A percentile compares a stretch with the other conserved stretches of the same genome.
Conservation (phyloP, 1,284 basidiomycete species). For the Moesziomyces aphidis region DNA sequence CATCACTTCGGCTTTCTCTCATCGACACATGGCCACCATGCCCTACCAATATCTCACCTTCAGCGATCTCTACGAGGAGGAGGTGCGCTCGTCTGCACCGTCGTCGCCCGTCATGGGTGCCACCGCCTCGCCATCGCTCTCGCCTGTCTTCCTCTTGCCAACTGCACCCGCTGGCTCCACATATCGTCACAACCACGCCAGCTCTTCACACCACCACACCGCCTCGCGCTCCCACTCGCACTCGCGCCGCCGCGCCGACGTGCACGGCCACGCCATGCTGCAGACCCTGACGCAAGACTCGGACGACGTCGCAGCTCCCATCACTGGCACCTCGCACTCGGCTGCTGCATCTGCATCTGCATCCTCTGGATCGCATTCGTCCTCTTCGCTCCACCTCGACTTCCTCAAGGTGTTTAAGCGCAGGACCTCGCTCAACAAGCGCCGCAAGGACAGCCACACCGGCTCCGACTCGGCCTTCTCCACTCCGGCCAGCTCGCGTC, state of each 20-base stretch:
- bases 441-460: slow-evolving; percentile 4
- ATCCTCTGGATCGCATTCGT: slow-evolving; percentile 3
- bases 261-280: slow-evolving; percentile 13
- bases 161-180: slow-evolving; percentile 9
- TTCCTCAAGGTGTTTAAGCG: slow-evolving; percentile 29
- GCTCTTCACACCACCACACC: slow-evolving; percentile 2
- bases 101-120: slow-evolving; percentile 38
- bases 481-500: slow-evolving; percentile 32
- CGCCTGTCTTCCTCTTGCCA: slow-evolving; percentile 40
- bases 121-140: slow-evolving; percentile 9
- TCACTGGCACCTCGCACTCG: neutral
- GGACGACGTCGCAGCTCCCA: slow-evolving; percentile 16
- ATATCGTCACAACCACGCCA: slow-evolving; percentile 3
- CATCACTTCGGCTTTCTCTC: neutral
- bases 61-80: slow-evolving; percentile 49
- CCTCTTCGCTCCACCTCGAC: slow-evolving; percentile 14
- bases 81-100: slow-evolving; percentile 37
- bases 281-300: slow-evolving; percentile 28
- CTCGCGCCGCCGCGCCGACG: slow-evolving; percentile 10
- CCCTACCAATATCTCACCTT: slow-evolving; percentile 48
- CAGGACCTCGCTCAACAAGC: slow-evolving; percentile 5
- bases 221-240: neutral
- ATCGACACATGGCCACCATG: slow-evolving; percentile 14
- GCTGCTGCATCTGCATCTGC: neutral
- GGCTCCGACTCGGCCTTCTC: slow-evolving; percentile 29